These are phyloP conservation scores for Ustilago bromivora DNA, from an alignment of 1,284 basidiomycete genomes.

Conservation along the genomic window DNA sequence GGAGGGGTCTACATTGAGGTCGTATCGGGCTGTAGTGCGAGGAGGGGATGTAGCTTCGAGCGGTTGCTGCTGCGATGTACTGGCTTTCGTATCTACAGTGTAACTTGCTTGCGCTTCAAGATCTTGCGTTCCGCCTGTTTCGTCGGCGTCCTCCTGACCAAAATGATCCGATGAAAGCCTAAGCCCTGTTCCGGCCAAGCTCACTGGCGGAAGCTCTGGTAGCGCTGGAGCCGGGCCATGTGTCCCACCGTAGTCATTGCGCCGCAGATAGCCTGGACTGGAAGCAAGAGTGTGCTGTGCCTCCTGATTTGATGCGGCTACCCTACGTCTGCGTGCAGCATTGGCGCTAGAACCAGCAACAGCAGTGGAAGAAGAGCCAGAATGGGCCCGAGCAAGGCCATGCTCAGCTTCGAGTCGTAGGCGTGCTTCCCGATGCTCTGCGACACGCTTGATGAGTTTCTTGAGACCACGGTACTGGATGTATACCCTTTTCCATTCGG, in stretches of 20 bases:
- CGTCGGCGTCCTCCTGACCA: not conserved
- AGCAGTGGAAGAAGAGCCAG: slow-evolving; percentile 24
- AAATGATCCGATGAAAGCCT: slow-evolving; percentile 20
- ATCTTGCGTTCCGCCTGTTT: slow-evolving; percentile 3
- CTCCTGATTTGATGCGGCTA: slow-evolving; percentile 10
- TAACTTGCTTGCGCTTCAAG: slow-evolving; percentile 20
- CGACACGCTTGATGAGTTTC: slow-evolving; percentile 69
- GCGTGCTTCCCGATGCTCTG: slow-evolving; percentile 48
- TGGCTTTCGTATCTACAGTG: not conserved
- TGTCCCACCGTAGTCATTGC: slow-evolving; percentile 40
- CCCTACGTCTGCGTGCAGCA: not conserved
- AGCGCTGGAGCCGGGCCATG: slow-evolving; percentile 11
- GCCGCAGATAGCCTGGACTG: slow-evolving; percentile 26
- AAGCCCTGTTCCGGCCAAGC: slow-evolving; percentile 47
- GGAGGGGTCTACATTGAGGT: slow-evolving; percentile 6
- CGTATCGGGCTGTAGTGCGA: slow-evolving; percentile 12
- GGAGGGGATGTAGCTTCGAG: not conserved
- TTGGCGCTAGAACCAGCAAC: not conserved
- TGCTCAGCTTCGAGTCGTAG: slow-evolving; percentile 25
- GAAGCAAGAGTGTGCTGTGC: slow-evolving; percentile 17
- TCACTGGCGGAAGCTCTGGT: slow-evolving; percentile 29
- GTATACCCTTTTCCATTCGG: slow-evolving; percentile 69
- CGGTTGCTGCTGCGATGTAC: not conserved
- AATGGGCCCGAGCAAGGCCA: slow-evolving; percentile 11
- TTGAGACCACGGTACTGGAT: slow-evolving; percentile 69